Base-by-base conservation (phyloP, 2,329 filamentous ascomycete genomes). In the Cladophialophora immunda region DNA sequence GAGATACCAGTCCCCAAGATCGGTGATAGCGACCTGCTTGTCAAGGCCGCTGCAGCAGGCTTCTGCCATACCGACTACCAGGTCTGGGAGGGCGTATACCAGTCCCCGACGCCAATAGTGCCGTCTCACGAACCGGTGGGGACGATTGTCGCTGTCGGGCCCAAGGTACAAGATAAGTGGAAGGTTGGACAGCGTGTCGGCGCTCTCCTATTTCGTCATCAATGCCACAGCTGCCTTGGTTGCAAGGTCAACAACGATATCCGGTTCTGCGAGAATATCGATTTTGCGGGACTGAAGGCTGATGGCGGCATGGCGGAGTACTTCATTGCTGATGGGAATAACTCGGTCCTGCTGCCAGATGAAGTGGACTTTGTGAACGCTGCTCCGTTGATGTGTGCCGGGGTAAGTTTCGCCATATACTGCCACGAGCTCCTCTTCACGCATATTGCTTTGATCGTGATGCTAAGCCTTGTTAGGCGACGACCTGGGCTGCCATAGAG, bases 401-500 rank as follows among this genome's bases (percentile, higher is more conserved):
- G 76, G 2, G 77, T 76, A 67, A 70, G 73, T 70, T 13, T 53
- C 25, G 64, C 27, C 22, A 6, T 22, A 22, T 15, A 17, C 4
- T 55, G 17, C 17, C n/a, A n/a, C n/a, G n/a, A n/a, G n/a, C n/a
- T n/a, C n/a, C n/a, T n/a, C n/a, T n/a, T n/a, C n/a, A n/a, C n/a
- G n/a, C n/a, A 22, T 15, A 17, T 15, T 55, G 17, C 17, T 25
- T 22, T 19, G 50, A 36, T n/a, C 15, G 17, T 58, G 17, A 58
- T 34, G 27, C 29, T 19, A 58, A 32, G n/a, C 7, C 22, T 36
- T 34, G 3, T 54, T 55, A 62, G 59, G 29, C 38, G 4, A 62
- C 59, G 25, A 62, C 59, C 4, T 72, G 59, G 59, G 59, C 59
- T 36, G 47, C 25, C 27, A 79, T 89, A 58, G 91, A 89, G 0